Evolutionary conservation across 2,329 filamentous ascomycete species (phyloP).

Genomic region (Stemphylium lycopersici): DNA sequence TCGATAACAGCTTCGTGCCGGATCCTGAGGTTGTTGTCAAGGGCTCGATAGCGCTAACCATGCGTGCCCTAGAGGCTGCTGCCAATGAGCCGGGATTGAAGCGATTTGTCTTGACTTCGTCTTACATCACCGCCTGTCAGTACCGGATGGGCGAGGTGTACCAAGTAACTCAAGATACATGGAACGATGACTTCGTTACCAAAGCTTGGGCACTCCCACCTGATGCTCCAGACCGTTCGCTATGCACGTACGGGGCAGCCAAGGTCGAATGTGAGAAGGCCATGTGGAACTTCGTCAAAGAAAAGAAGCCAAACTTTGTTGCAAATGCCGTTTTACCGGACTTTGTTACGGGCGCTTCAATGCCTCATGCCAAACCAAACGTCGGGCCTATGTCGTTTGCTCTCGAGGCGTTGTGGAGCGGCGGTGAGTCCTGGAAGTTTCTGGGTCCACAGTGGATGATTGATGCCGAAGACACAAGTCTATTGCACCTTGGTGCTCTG

Average conservation of each 20-base stretch:
- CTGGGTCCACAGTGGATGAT: constrained; percentile 49
- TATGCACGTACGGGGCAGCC: not conserved
- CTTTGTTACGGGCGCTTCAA: not conserved
- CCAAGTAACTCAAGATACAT: not conserved
- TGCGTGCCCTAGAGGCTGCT: not conserved
- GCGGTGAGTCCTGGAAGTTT: not conserved
- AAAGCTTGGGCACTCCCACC: not conserved
- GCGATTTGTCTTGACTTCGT: not conserved
- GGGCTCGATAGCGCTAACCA: not conserved
- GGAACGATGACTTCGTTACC: not conserved
- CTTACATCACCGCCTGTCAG: not conserved
- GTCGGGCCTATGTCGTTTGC: not conserved
- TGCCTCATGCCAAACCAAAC: not conserved
- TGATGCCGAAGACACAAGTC: constrained; percentile 58
- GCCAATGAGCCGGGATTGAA: not conserved
- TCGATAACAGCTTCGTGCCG: not conserved
- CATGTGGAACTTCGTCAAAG: not conserved
- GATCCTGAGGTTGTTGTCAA: not conserved
- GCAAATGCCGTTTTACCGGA: not conserved
- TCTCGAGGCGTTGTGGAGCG: not conserved
- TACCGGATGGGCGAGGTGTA: not conserved
- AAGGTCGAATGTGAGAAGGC: not conserved
- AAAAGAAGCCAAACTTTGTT: not conserved
- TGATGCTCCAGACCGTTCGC: not conserved
- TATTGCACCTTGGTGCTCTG: constrained; percentile 58